Base-by-base conservation (phyloP, 1,139 yeast genomes). In the Casaregolazyma lundiana region DNA sequence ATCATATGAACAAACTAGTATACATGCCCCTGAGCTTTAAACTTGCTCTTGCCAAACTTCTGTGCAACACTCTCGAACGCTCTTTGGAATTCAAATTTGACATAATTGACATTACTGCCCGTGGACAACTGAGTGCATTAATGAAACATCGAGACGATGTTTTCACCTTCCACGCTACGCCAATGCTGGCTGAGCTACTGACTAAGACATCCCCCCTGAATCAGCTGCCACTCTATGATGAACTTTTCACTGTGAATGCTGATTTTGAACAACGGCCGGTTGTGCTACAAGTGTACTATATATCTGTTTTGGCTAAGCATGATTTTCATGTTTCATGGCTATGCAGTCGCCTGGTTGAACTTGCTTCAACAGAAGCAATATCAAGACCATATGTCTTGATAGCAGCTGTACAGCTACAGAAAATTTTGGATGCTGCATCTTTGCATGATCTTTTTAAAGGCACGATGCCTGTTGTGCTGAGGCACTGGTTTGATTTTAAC, bases 401-500 rank as follows among this genome's bases (percentile, higher is more conserved):
- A 6, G 39, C 36, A 24, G 15, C 36, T 16, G 18, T 29, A 18
- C 17, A 36, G 20, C 17, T 42, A 9, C 29, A 11, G 13, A 11
- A 18, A n/a, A n/a, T 11, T 16, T 9, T 42, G 9, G 20, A n/a
- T 3, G 19, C 26, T n/a, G 6, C 34, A n/a, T 13, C 36, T 19
- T 5, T 20, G 11, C 34, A 22, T 19, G 40, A 35, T 5, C 29
- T 42, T 6, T 42, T 42, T 18, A 35, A 26, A 26, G 29, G 24
- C 13, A 17, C 36, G 17, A 42, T 35, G 36, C 36, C 40, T 9
- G 19, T 18, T n/a, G 24, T 42, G 15, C 20, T 42, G 18, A 26
- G 35, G n/a, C 30, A 36, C 18, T 42, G 45, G 45, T 42, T 42
- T 26, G 40, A 35, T 11, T 7, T 29, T n/a, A 35, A 29, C 15